A percentile compares a stretch with the other conserved stretches of the same genome.
These are phyloP conservation scores for Telopea speciosissima DNA, from an alignment of 177 flowering plant genomes.

Conservation along the genomic window DNA sequence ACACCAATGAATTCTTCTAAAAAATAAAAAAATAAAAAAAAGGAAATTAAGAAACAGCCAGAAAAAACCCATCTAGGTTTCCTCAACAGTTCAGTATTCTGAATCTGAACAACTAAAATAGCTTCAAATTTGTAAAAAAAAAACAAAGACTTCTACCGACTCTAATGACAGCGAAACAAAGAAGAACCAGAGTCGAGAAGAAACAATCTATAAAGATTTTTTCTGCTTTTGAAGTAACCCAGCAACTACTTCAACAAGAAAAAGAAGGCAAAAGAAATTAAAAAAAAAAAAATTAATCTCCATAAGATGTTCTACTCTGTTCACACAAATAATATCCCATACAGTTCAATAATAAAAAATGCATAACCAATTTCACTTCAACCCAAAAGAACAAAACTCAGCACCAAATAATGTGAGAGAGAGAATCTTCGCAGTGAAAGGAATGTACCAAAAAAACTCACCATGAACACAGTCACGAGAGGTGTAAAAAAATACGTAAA, in stretches of 20 bases:
- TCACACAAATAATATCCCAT: slow-evolving; percentile 5
- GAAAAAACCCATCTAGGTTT: neutral
- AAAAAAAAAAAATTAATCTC: too few relatives aligned
- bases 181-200: too few relatives aligned
- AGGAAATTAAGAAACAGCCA: too few relatives aligned
- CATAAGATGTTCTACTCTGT: neutral
- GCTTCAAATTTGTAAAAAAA: neutral
- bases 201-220: too few relatives aligned
- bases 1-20: too few relatives aligned
- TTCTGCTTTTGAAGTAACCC: slow-evolving; percentile 5
- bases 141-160: neutral
- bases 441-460: too few relatives aligned
- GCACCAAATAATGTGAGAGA: neutral
- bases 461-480: too few relatives aligned
- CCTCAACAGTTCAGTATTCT: neutral
- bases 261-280: neutral
- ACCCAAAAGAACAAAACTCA: neutral
- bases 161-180: too few relatives aligned
- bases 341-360: slow-evolving; percentile 7
- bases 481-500: too few relatives aligned
- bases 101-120: neutral
- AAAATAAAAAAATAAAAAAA: too few relatives aligned
- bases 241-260: neutral
- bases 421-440: too few relatives aligned
- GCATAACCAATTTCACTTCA: slow-evolving; percentile 8